Base-by-base conservation (phyloP, 140 eudicot genomes). In the Senecio squalidus region DNA sequence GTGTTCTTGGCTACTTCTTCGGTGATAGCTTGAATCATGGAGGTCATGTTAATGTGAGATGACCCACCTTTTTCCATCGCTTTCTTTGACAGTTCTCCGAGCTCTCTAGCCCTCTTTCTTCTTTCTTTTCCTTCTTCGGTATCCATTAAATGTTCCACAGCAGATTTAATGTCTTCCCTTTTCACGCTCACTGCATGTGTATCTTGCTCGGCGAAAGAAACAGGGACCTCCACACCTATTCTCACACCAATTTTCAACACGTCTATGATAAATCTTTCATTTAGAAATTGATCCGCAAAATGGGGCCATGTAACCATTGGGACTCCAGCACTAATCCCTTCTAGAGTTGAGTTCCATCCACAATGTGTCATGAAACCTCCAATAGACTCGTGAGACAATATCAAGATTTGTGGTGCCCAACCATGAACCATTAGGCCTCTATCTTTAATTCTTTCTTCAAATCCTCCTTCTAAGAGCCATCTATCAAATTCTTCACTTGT, bases 331-430 rank as follows among this genome's bases (percentile, higher is more conserved):
- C 54, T 55, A 20, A 82, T 50, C 38, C 74, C 85, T 73, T 82
- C 91, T 0, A 82, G 55, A 18, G 79, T 82, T 28, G 82, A 82
- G 60, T 82, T 82, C 90, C 90, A 82, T 18, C 90, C 90, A 15
- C 84, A 82, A 9, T 82, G 90, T 6, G 90, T 82, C 33, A 82
- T 1, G 8, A 78, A 82, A 6, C 77, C 87, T 1, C 81, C 81
- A 3, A 78, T 34, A 0, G 74, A 68, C 17, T 31, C 25, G 41
- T 78, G 80, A 2, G 84, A 76, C 49, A 80, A 23, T 20, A 80
- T 80, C 49, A 80, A 60, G 4, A 80, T 58, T 48, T 80, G 87
- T 6, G 84, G 93, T 0, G 76, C 87, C 93, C 93, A 83, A 1
- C 84, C 82, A 0, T 33, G 75, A 4, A 75, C 62, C 16, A 75